Base-by-base conservation (phyloP, 2,329 filamentous ascomycete genomes). In the Sarocladium oryzae region DNA sequence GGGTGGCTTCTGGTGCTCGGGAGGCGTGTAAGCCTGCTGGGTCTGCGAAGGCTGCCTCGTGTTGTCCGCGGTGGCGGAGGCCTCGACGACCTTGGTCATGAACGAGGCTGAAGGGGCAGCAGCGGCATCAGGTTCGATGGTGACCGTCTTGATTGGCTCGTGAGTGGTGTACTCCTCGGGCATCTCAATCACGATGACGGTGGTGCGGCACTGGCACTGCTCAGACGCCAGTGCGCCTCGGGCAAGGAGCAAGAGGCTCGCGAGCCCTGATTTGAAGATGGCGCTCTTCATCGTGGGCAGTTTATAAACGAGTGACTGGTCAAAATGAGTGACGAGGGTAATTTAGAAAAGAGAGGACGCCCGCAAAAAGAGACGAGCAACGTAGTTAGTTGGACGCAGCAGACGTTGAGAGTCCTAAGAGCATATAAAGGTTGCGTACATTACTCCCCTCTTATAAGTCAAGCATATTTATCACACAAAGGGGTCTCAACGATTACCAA, bases 191-290 rank as follows among this genome's bases (percentile, higher is more conserved):
- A 43, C 40, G 23, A 43, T 43, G 21, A 43, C 40, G 21, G 40
- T 43, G 7, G 21, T 43, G 40, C 40, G 40, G 40, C 40, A 43
- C 21, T 26, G 21, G 40, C 40, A 43, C n/a, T 43, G 40, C 40
- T 43, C 40, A 4, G 9, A 11, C 5, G 40, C 40, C 7, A 43
- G 21, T 3, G 21, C 40, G n/a, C 40, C n/a, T 10, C 40, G 21
- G 7, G 40, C 40, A 9, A 26, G 9, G n/a, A 28, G 13, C 21
- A 28, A 9, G n/a, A 43, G 40, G 40, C 40, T 20, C 4, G 40
- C 40, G 16, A 43, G 13, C 8, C 21, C 23, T 3, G 40, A 43
- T 20, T 26, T 43, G 40, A 43, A 15, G n/a, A 28, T 15, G 13
- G 40, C 9, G 16, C 21, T 23, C 23, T 43, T 43, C 40, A 43